Evolutionary conservation across 225 moss, liverwort and hornwort genomes (phyloP).

Genomic region (Neckera pumila): DNA sequence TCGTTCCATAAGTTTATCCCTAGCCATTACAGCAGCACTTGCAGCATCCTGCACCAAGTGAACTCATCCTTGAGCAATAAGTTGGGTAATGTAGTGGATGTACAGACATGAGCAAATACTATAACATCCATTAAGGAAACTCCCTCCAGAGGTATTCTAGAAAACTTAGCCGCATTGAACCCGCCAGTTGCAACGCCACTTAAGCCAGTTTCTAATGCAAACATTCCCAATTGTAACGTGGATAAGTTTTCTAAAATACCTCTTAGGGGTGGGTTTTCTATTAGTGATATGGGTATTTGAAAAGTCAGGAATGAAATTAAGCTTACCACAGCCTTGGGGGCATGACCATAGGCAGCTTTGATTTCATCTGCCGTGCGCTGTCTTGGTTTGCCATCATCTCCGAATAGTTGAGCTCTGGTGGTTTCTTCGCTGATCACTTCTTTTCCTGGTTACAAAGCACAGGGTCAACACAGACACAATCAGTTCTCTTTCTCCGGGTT

Average conservation of each 20-base stretch:
- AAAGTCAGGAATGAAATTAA: not conserved
- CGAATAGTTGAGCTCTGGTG: conserved; percentile 73
- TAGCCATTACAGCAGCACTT: conserved; percentile 63
- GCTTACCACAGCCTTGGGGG: conserved; percentile 67
- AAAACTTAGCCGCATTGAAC: not conserved
- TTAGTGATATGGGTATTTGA: not conserved
- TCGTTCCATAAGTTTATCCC: conserved; percentile 82
- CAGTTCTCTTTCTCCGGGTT: not conserved
- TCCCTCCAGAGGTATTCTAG: not conserved
- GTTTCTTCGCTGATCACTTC: conserved; percentile 53
- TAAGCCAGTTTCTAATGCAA: not conserved
- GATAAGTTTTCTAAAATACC: not conserved
- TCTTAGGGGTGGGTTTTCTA: not conserved
- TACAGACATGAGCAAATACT: not conserved
- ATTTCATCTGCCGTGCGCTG: conserved; percentile 76
- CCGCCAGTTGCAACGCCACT: not conserved
- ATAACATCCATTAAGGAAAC: not conserved
- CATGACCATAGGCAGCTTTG: conserved; percentile 81
- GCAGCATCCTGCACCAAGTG: conserved; percentile 46
- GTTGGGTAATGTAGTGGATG: not conserved
- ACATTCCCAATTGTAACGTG: not conserved
- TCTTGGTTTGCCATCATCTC: conserved; percentile 66
- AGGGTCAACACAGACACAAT: not conserved
- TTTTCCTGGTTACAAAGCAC: conserved; percentile 46
- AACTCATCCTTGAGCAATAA: not conserved